Conservation (phyloP, 2,329 filamentous ascomycete species). For the Fusarium praegraminearum region DNA sequence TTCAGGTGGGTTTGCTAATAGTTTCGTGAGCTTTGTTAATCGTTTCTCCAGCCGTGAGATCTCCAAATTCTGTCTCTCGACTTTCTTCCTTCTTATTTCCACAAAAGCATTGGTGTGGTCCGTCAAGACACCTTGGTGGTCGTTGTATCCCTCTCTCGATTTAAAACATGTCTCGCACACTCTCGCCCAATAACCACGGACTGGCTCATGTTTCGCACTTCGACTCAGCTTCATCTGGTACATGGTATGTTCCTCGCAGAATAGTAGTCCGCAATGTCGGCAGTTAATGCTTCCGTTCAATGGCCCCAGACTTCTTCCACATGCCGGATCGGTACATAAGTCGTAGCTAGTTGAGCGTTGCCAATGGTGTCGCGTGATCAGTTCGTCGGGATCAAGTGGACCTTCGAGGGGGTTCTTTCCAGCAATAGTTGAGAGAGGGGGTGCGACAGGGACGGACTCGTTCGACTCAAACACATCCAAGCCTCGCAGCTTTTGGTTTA, state of each 20-base stretch:
- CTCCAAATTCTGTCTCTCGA: constrained; percentile 89
- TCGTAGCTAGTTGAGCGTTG: constrained; percentile 81
- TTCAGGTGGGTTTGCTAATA: constrained; percentile 80
- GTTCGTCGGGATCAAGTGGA: constrained; percentile 82
- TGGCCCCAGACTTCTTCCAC: constrained; percentile 81
- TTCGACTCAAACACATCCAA: constrained; percentile 96
- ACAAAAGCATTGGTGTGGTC: constrained; percentile 81
- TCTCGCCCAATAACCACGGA: constrained; percentile 90
- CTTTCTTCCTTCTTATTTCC: constrained; percentile 76
- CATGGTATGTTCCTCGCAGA: constrained; percentile 98
- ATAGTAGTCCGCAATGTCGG: constrained; percentile 89
- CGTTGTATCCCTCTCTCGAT: constrained; percentile 94
- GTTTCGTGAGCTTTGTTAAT: constrained; percentile 86
- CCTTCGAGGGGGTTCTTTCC: constrained; percentile 57
- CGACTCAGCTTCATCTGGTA: constrained; percentile 98
- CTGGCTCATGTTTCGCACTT: constrained; percentile 88
- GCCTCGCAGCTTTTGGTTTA: constrained; percentile 94
- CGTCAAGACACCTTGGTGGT: constrained; percentile 77
- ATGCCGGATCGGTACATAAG: constrained; percentile 86
- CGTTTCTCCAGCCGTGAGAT: constrained; percentile 91
- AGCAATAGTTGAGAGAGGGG: constrained; percentile 49
- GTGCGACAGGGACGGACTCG: constrained; percentile 64
- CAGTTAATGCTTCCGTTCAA: constrained; percentile 91
- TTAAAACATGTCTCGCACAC: constrained; percentile 99
- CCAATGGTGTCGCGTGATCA: constrained; percentile 91